Base-by-base conservation (phyloP, 1,284 basidiomycete genomes). In the Ceratobasidium sp. region DNA sequence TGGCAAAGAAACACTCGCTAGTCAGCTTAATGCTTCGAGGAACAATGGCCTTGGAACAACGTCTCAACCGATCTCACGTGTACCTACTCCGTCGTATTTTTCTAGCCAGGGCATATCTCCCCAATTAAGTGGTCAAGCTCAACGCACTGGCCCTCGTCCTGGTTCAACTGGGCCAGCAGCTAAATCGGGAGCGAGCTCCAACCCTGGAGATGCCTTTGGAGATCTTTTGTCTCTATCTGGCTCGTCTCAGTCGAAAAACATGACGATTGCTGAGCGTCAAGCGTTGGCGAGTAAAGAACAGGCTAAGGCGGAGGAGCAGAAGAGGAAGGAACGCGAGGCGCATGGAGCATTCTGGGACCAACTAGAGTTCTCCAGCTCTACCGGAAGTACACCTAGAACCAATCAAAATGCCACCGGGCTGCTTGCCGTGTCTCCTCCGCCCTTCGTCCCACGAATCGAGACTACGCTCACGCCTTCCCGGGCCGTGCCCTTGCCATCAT, bases 361-460 rank as follows among this genome's bases (percentile, higher is more conserved):
- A 78, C 76, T 82, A 73, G 76, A 76, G 71, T 73, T 50, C 72
- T 72, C 70, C 71, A 72, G 72, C 62, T 68, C 72, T 13, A 47
- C 54, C 57, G 75, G 67, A 45, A 8, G 45, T n/a, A 17, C 25
- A 27, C 8, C 17, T 29, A n/a, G 68, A 3, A 74, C 70, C 69
- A 68, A 76, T 70, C 67, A 76, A 60, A 40, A 76, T n/a, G 78
- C 78, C 43, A 81, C 82, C 0, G 89, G 87, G 88, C 84, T 80
- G 53, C 87, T 86, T 1, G 79, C 89, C n/a, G 87, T 87, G 74
- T 78, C 81, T 10, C 79, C 88, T 13, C 84, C 77, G 17, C 70
- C 56, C 68, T 70, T 64, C 55, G 49, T 73, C 13, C 67, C 72
- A 0, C 71, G 73, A 2, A 53, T 57, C 31, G n/a, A 55, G 31